phyloP scores from a whole-genome alignment of 306 rosid genomes.

The Astragalus membranaceus region DNA sequence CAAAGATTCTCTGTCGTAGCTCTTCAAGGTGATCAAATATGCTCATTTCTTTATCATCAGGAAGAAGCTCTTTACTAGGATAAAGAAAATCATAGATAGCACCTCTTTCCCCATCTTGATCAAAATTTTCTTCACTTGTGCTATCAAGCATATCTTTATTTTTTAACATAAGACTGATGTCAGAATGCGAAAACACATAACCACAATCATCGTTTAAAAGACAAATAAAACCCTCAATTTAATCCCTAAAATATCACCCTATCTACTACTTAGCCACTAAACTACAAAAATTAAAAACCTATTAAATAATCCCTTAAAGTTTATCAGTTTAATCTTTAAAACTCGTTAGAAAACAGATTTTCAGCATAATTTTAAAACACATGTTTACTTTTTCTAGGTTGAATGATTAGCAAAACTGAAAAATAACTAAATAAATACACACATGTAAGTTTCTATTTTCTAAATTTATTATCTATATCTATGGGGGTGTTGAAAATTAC shows the following conservation, averaged over 20 bases:
- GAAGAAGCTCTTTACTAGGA: constrained; percentile 86
- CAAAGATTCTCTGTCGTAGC: constrained; percentile 82
- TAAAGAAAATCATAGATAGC: constrained; percentile 62
- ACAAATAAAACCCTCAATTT: neutral
- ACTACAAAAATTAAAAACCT: too few species aligned
- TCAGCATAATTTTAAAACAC: neutral
- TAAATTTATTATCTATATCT: neutral
- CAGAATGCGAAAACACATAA: neutral
- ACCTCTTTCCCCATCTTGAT: constrained; percentile 38
- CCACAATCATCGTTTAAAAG: neutral
- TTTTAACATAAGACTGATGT: neutral
- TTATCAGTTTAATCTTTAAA: neutral
- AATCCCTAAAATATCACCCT: too few species aligned
- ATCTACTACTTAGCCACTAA: too few species aligned
- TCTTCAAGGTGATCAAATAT: constrained; percentile 97
- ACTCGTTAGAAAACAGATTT: neutral
- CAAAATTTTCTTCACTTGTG: constrained; percentile 34
- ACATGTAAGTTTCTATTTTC: neutral
- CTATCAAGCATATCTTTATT: constrained; percentile 29
- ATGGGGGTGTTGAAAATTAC: constrained; percentile 3
- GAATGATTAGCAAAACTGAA: too few species aligned
- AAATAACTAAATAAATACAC: too few species aligned
- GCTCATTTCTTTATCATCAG: constrained; percentile 93
- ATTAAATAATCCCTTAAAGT: too few species aligned
- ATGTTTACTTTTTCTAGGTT: too few species aligned